Conservation (phyloP, 306 rosid genomes). For the Fagus crenata region DNA sequence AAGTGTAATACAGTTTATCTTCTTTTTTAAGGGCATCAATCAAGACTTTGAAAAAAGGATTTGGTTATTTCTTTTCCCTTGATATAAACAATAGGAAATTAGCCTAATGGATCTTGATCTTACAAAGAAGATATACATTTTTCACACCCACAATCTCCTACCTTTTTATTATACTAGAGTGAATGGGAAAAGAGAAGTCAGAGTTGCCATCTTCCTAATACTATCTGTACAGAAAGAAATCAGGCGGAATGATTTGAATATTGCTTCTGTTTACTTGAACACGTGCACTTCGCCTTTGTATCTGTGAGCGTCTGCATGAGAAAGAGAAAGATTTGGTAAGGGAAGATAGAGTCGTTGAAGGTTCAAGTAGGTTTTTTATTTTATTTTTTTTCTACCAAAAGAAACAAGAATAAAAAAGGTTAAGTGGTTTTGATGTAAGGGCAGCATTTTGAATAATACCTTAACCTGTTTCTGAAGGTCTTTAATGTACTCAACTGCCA, state of each 20-base stretch:
- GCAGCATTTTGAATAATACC: conserved; percentile 41
- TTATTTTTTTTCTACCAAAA: neutral
- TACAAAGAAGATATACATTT: neutral
- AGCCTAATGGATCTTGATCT: neutral
- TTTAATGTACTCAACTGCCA: conserved; percentile 69
- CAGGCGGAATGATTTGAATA: conserved; percentile 26
- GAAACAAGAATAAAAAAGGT: too few species aligned
- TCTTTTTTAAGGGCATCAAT: neutral
- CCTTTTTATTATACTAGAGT: neutral
- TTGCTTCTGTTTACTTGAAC: conserved; percentile 53
- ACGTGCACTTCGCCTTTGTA: conserved; percentile 61
- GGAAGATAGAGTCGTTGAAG: conserved; percentile 14
- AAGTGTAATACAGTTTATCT: neutral
- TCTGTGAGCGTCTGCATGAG: conserved; percentile 64
- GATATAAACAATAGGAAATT: too few species aligned
- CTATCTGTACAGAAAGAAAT: conserved; percentile 40
- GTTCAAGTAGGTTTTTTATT: conserved; percentile 4
- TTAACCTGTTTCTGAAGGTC: conserved; percentile 72
- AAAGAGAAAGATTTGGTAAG: conserved; percentile 23
- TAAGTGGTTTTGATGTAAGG: neutral
- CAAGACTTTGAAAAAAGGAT: neutral
- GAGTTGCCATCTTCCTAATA: conserved; percentile 6
- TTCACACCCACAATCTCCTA: neutral
- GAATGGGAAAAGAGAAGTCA: neutral
- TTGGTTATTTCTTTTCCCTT: too few species aligned